A percentile compares a stretch with the other conserved stretches of the same genome.
These are phyloP conservation scores for Podaxis carcinomalis DNA, from an alignment of 768 basidiomycete genomes.

Conservation along the genomic window DNA sequence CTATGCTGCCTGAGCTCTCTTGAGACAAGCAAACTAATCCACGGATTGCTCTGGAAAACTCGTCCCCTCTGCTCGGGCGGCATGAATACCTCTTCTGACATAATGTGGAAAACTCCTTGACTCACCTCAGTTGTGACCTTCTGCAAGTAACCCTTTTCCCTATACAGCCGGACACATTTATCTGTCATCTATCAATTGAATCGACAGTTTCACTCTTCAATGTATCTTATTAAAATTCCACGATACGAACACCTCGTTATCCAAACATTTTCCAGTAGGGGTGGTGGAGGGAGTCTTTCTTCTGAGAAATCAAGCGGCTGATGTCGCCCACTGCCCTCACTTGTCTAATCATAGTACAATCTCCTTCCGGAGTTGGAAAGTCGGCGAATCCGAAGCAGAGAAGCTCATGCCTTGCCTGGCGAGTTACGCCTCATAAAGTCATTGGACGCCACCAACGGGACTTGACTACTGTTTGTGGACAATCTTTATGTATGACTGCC, in stretches of 20 bases:
- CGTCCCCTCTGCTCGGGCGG: background rate
- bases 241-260: background rate
- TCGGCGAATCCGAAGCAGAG: no score
- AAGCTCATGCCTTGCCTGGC: no score
- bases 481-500: no score
- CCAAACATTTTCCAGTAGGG: background rate
- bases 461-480: no score
- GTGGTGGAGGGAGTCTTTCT: background rate
- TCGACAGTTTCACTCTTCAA: background rate
- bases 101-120: background rate
- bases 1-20: background rate
- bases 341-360: no score
- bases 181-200: background rate
- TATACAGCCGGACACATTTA: background rate
- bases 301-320: background rate
- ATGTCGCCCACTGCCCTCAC: no score
- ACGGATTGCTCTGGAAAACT: background rate
- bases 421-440: no score
- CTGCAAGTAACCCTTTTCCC: background rate
- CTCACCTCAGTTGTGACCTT: background rate
- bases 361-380: no score
- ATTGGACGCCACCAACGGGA: no score
- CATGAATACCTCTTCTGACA: background rate
- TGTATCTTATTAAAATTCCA: background rate
- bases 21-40: background rate